Percentiles rank a stretch among this genome's conserved stretches.
Conservation (phyloP, 2,329 filamentous ascomycete genomes). For the Fusarium marasasianum region DNA sequence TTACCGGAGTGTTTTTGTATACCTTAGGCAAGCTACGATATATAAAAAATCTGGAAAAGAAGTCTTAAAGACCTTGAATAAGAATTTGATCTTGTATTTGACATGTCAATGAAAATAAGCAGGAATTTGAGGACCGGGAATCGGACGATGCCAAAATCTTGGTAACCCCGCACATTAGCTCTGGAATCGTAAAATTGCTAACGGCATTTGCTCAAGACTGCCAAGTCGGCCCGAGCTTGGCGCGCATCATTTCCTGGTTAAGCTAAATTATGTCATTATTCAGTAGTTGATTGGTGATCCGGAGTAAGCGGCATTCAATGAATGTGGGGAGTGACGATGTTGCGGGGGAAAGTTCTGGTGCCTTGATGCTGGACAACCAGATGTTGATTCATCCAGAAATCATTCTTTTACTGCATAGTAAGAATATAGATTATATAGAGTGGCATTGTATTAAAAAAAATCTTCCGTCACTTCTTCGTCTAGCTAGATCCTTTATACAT, state of each 20-base stretch:
- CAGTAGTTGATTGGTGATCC: neutral
- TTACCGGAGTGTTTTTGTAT: fast-evolving
- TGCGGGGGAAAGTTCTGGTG: neutral
- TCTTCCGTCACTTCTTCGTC: too few species aligned
- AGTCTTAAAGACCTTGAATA: fast-evolving
- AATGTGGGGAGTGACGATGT: neutral
- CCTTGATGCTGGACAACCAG: neutral
- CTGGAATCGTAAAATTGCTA: neutral
- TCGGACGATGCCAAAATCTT: neutral
- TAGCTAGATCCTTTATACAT: fast-evolving
- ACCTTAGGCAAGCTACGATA: fast-evolving
- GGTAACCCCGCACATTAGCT: neutral
- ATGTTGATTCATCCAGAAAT: too few species aligned
- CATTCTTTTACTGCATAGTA: fast-evolving
- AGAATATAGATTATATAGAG: fast-evolving
- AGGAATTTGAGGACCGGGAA: neutral
- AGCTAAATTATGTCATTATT: neutral
- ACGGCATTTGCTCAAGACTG: neutral
- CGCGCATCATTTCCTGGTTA: neutral
- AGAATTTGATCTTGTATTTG: fast-evolving
- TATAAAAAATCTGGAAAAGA: fast-evolving
- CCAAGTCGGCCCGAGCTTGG: neutral
- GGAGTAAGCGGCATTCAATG: neutral
- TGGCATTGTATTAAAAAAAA: neutral
- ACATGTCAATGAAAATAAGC: neutral